phyloP scores from a whole-genome alignment of 352 stramenopile genomes.

The Phytophthora hibernalis region DNA sequence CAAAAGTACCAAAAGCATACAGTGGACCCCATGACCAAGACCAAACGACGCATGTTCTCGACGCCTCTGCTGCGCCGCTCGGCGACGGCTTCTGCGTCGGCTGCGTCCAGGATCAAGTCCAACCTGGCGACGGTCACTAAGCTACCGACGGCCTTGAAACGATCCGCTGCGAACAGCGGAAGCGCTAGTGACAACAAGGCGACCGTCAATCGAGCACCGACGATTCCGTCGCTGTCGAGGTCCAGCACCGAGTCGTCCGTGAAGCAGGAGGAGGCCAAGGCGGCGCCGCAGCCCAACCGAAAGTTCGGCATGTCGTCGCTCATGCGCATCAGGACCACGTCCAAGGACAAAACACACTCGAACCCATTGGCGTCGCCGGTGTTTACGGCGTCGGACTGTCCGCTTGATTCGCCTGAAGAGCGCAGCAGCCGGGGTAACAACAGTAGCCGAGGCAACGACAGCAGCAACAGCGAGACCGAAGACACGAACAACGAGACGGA shows the following conservation, averaged over 20 bases:
- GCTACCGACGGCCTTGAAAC: conserved; percentile 38
- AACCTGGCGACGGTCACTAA: conserved; percentile 46
- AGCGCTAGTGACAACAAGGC: conserved; percentile 17
- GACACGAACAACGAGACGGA: conserved; percentile 5
- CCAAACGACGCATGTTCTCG: conserved; percentile 51
- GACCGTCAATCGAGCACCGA: conserved; percentile 5
- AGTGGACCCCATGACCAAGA: conserved; percentile 27
- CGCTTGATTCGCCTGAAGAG: conserved; percentile 19
- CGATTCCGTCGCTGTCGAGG: conserved; percentile 19
- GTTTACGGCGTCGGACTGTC: not conserved
- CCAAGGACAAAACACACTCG: conserved; percentile 33
- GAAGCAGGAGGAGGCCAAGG: conserved; percentile 29
- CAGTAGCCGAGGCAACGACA: conserved; percentile 2
- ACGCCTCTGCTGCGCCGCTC: conserved; percentile 43
- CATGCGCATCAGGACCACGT: conserved; percentile 29
- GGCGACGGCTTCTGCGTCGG: conserved; percentile 47
- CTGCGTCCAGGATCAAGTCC: conserved; percentile 39
- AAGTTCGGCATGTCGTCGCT: conserved; percentile 44
- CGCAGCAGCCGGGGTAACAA: conserved; percentile 5
- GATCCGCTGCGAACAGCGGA: conserved; percentile 14
- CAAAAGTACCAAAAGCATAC: conserved; percentile 17
- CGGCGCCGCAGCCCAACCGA: conserved; percentile 6
- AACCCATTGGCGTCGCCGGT: conserved; percentile 17
- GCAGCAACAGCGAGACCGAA: conserved; percentile 22
- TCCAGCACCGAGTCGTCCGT: conserved; percentile 31